Conservation (phyloP, 148 eudicot genomes). For the Heliamphora exappendiculata region DNA sequence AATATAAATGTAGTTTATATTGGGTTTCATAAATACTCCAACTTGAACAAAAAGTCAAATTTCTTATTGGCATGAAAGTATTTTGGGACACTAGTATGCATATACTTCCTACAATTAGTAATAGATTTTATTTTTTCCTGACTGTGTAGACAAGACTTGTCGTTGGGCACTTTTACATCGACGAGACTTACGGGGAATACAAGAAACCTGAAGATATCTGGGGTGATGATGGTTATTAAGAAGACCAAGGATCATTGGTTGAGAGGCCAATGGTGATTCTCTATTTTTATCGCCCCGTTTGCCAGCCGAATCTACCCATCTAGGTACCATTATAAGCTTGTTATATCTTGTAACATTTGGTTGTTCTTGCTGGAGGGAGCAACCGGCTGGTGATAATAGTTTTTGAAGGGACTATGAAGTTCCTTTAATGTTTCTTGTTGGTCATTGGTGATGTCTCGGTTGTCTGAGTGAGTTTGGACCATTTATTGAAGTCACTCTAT, state of each 20-base stretch:
- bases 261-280: neutral
- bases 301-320: neutral
- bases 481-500: neutral
- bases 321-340: too few species aligned
- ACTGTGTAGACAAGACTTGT: conserved; percentile 47
- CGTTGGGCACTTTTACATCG: conserved; percentile 24
- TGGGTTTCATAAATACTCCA: too few species aligned
- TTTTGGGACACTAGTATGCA: neutral
- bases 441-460: neutral
- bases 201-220: conserved; percentile 71
- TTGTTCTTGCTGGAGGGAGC: too few species aligned
- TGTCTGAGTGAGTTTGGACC: neutral
- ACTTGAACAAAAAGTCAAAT: too few species aligned
- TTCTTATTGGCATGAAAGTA: too few species aligned
- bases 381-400: too few species aligned
- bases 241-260: neutral
- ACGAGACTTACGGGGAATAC: conserved; percentile 48
- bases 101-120: neutral
- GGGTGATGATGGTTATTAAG: conserved; percentile 66
- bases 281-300: neutral
- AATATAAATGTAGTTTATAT: too few species aligned
- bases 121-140: neutral
- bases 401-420: neutral
- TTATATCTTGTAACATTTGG: too few species aligned
- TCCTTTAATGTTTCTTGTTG: neutral